Evolutionary conservation across 805 yeast genomes (phyloP), one percentile per base, ranked within the genome.

Genomic region (Starmerella floris): DNA sequence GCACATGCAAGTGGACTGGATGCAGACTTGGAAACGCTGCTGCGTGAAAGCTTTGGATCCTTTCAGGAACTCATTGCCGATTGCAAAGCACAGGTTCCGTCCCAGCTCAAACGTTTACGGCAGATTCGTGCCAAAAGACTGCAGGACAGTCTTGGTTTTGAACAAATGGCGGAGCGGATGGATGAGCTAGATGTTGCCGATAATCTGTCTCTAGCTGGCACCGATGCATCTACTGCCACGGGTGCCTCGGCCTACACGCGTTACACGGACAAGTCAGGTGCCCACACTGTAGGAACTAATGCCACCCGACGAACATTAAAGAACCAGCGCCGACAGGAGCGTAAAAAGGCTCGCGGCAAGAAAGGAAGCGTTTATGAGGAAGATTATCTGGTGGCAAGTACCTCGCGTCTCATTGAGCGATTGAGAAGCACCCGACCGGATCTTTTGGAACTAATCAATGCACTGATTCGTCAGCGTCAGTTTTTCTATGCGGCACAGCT

Each of bases 331-430:
- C 75, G 98, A 51, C 96, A 88, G 62, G 98, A 88, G 58, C 75
- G 98, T 55, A 91, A 91, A 65, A 73, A 77, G 46, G 99, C 98
- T 2, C 76, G 94, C 54, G 99, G 99, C 46, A 84, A 93, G 67
- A 91, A 91, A 65, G 97, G 97, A 37, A 88, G 96, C 5, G 81
- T 91, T 19, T 91, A 91, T 56, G 99, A 91, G 61, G 98, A 91
- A 60, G 97, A 91, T 60, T 91, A 91, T 60, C 72, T 91, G 43
- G 78, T 91, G 37, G 76, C 74, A 52, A 87, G 96, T 3, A 76
- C 83, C 45, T 91, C 94, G 3, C 76, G 99, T 58, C 69, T 91
- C 58, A 62, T 84, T 27, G 96, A 84, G 42, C 74, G 98, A 53
- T 62, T 91, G 44, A 72, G 74, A 35, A 76, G 73, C 51, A 80